A percentile compares a stretch with the other conserved stretches of the same genome.
phyloP scores from a whole-genome alignment of 495 filamentous ascomycete genomes.

The Hyaloscypha finlandica region DNA sequence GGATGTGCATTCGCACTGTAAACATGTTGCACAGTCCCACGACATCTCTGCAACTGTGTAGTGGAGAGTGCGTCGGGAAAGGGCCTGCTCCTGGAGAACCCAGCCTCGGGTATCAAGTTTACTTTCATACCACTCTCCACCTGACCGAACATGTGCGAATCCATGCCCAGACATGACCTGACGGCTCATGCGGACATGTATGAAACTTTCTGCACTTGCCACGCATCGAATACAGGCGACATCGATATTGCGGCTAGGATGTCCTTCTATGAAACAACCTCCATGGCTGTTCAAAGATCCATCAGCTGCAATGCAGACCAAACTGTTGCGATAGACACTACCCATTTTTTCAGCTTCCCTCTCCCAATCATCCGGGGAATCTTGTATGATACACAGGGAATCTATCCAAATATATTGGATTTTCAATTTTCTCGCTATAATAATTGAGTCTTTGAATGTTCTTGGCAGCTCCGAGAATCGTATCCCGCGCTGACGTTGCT shows the following conservation, averaged over 20 bases:
- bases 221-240: not conserved
- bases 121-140: not conserved
- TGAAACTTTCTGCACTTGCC: not conserved
- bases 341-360: constrained; percentile 42
- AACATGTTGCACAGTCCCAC: constrained; percentile 28
- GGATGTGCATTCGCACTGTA: constrained; percentile 30
- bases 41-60: constrained; percentile 33
- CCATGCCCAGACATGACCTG: not conserved
- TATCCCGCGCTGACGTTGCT: constrained; percentile 13
- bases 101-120: constrained; percentile 37
- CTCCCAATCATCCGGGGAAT: constrained; percentile 40
- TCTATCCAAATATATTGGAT: constrained; percentile 35
- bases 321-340: constrained; percentile 41
- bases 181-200: not conserved
- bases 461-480: constrained; percentile 11
- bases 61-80: constrained; percentile 34
- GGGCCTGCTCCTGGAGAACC: constrained; percentile 40
- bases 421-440: constrained; percentile 14
- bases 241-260: constrained; percentile 3
- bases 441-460: constrained; percentile 29
- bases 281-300: constrained; percentile 7
- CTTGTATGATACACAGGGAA: constrained; percentile 36
- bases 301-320: constrained; percentile 39
- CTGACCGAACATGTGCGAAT: not conserved
- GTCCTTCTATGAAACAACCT: constrained; percentile 9